Evolutionary conservation across 495 filamentous ascomycete species (phyloP).

Genomic region (Neurospora sp.): DNA sequence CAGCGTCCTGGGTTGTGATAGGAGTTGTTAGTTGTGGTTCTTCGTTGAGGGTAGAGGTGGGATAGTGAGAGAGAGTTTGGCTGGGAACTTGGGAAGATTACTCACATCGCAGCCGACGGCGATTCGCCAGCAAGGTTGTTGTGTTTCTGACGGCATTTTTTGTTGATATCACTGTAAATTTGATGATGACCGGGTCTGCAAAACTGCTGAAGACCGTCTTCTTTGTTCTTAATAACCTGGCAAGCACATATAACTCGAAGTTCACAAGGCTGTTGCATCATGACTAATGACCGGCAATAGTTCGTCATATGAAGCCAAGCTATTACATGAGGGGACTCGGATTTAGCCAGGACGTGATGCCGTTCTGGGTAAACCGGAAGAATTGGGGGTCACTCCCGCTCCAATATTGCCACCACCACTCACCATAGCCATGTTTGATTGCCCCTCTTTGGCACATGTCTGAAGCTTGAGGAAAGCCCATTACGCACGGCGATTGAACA

Average conservation of each 20-base stretch:
- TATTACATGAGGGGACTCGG: neutral
- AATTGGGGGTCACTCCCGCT: neutral
- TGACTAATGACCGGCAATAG: neutral
- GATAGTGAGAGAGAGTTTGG: neutral
- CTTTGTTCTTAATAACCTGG: neutral
- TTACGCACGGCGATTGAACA: neutral
- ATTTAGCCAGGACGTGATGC: neutral
- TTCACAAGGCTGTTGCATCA: neutral
- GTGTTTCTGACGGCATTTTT: conserved; percentile 2
- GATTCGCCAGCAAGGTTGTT: conserved; percentile 29
- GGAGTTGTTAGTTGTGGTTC: conserved; percentile 6
- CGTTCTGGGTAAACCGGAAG: neutral
- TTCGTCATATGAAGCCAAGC: neutral
- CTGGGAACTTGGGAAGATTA: conserved; percentile 10
- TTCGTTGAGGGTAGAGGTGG: neutral
- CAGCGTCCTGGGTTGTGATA: conserved; percentile 49
- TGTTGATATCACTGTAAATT: neutral
- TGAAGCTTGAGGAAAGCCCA: neutral
- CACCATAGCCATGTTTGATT: neutral
- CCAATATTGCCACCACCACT: neutral
- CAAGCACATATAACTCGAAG: neutral
- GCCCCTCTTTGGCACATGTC: neutral
- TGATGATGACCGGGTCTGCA: neutral
- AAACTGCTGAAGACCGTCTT: neutral
- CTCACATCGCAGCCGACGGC: conserved; percentile 38